Evolutionary conservation across 2,329 filamentous ascomycete species (phyloP).

Genomic region (Aspergillus ruber): DNA sequence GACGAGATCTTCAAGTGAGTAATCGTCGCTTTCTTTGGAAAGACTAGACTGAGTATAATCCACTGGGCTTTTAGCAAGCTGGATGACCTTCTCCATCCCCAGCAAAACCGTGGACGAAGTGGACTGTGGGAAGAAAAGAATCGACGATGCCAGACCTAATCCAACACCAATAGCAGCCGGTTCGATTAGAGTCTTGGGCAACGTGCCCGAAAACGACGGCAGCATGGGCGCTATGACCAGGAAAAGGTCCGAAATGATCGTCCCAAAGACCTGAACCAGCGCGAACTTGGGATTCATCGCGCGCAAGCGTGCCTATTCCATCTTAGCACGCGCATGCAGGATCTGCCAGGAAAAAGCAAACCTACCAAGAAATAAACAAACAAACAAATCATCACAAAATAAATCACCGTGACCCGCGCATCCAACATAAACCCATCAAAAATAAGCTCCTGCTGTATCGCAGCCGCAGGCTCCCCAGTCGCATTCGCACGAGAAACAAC

Average conservation of each 20-base stretch:
- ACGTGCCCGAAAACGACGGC: constrained; percentile 34
- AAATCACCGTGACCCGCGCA: constrained; percentile 36
- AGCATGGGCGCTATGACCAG: constrained; percentile 40
- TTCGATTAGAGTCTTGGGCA: constrained; percentile 38
- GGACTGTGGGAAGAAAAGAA: constrained; percentile 47
- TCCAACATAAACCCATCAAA: constrained; percentile 45
- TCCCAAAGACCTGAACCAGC: constrained; percentile 42
- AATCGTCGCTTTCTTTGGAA: constrained; percentile 6
- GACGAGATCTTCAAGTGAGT: constrained; percentile 17
- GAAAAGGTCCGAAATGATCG: constrained; percentile 43
- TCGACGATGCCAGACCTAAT: constrained; percentile 38
- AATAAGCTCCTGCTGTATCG: constrained; percentile 33
- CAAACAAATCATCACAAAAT: constrained; percentile 33
- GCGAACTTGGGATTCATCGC: constrained; percentile 42
- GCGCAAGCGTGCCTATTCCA: constrained; percentile 36
- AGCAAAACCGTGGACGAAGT: constrained; percentile 41
- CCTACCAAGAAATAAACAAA: constrained; percentile 41
- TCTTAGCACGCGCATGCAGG: not conserved
- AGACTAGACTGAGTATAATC: constrained; percentile 21
- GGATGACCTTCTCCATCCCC: constrained; percentile 24
- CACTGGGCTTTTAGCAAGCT: constrained; percentile 22
- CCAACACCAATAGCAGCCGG: constrained; percentile 44
- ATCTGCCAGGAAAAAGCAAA: not conserved
- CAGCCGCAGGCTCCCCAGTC: constrained; percentile 20
- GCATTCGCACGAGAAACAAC: constrained; percentile 28